A percentile compares a stretch with the other conserved stretches of the same genome.
phyloP scores from a whole-genome alignment of 495 filamentous ascomycete species.

The Bombardia bombarda region DNA sequence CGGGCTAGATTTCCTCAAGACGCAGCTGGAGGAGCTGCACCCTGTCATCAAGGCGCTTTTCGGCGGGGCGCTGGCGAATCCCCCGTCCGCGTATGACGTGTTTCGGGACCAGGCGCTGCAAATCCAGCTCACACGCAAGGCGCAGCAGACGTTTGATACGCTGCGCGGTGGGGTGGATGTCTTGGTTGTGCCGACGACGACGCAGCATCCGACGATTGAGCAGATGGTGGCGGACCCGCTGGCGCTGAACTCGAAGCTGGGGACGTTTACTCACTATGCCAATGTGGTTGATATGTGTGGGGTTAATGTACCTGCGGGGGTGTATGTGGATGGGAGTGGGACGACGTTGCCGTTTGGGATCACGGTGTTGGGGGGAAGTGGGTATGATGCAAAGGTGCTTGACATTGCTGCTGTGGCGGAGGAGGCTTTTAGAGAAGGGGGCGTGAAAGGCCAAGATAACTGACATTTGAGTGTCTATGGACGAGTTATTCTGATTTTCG shows the following conservation, averaged over 20 bases:
- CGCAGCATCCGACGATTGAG: constrained; percentile 49
- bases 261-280: constrained; percentile 55
- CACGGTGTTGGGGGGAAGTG: constrained; percentile 49
- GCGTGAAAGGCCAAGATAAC: no score
- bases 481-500: no score
- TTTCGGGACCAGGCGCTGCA: constrained; percentile 49
- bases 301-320: constrained; percentile 49
- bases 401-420: constrained; percentile 49
- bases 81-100: constrained; percentile 44
- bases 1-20: constrained; percentile 15
- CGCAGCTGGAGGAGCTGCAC: constrained; percentile 41
- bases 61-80: constrained; percentile 31
- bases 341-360: constrained; percentile 52
- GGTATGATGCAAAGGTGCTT: constrained; percentile 48
- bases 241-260: constrained; percentile 44
- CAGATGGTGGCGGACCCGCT: constrained; percentile 51
- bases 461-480: no score
- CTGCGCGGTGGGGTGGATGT: constrained; percentile 42
- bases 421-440: constrained; percentile 16
- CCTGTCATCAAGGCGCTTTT: constrained; percentile 49
- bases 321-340: constrained; percentile 25
- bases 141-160: constrained; percentile 38
- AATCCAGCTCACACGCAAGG: constrained; percentile 34
- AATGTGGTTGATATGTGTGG: constrained; percentile 61
- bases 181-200: constrained; percentile 53